phyloP scores from a whole-genome alignment of 2,329 filamentous ascomycete genomes.

The Venturia nashicola region DNA sequence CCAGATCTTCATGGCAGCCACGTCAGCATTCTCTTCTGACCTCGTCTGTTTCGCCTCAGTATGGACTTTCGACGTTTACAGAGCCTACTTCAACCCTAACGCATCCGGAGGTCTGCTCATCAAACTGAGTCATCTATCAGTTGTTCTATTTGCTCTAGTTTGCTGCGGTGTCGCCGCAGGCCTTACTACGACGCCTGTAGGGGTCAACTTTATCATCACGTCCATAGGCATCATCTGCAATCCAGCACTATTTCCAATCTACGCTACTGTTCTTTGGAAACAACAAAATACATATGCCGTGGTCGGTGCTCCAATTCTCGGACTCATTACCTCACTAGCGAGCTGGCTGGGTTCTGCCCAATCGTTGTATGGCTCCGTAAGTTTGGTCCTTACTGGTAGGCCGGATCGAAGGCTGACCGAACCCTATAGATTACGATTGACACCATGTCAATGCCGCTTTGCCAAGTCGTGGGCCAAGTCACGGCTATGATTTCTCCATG shows the following conservation, averaged over 20 bases:
- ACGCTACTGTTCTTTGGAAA: constrained; percentile 21
- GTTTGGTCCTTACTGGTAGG: not conserved
- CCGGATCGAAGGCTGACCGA: not conserved
- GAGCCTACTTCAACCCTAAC: constrained; percentile 22
- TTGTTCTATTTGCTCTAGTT: constrained; percentile 22
- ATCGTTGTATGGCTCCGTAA: constrained; percentile 12
- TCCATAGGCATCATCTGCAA: constrained; percentile 16
- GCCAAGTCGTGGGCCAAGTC: constrained; percentile 14
- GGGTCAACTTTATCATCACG: constrained; percentile 14
- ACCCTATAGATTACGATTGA: constrained; percentile 8
- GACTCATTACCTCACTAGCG: constrained; percentile 13
- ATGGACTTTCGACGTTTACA: constrained; percentile 28
- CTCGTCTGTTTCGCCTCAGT: constrained; percentile 31
- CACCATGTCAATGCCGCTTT: not conserved
- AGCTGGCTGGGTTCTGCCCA: constrained; percentile 12
- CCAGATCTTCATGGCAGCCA: constrained; percentile 37
- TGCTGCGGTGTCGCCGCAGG: constrained; percentile 17
- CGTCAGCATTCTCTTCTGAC: constrained; percentile 31
- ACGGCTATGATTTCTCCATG: constrained; percentile 12
- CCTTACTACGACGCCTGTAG: constrained; percentile 19
- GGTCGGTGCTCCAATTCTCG: constrained; percentile 14
- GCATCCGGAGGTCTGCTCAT: constrained; percentile 22
- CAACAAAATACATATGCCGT: constrained; percentile 16
- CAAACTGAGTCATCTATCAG: constrained; percentile 22
- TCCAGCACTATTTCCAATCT: constrained; percentile 19